Evolutionary conservation across 2,329 filamentous ascomycete genomes (phyloP), one percentile per base, ranked within the genome.

Genomic region (Aspergillus japonicus): DNA sequence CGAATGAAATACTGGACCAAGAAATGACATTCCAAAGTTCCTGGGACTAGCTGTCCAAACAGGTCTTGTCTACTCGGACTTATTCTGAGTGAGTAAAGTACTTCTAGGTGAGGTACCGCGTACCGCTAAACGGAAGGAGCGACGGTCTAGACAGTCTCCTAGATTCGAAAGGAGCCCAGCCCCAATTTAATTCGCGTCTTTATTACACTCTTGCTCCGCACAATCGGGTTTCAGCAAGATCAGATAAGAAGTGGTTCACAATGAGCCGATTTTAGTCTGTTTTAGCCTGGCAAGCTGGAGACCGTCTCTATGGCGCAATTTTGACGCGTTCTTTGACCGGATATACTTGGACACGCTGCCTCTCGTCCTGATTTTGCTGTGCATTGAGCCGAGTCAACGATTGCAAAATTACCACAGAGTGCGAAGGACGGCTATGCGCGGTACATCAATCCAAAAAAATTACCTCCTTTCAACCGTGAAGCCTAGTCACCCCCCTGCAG

Each of bases 221-320:
- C 21, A 35, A 23, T 44, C 23, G 53, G 19, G 44, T 55, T 55
- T 47, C 44, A 55, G 53, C 44, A 23, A 42, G 44, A 55, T 55
- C 53, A 48, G 53, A 55, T 55, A 55, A 55, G 26, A 44, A 19
- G 39, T 44, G 6, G 5, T 19, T 19, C 39, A 44, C 39, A 44
- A 44, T 7, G 39, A 44, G 16, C 16, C 39, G 14, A 44, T 6
- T 44, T 44, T 44, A 19, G 16, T 44, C 16, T 44, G 14, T 4
- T 19, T 8, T 19, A 44, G 33, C 16, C 16, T 8, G 14, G 5
- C 5, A n/a, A 7, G 16, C 8, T 44, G 39, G 16, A 29, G 26
- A 5, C 26, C 26, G 26, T 10, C 39, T 44, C 16, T 44, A 44
- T 16, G 16, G 14, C 39, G 39, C 39, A 19, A n/a, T 16, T 44